phyloP scores from a whole-genome alignment of 352 stramenopile genomes.

The Phytophthora multivora region DNA sequence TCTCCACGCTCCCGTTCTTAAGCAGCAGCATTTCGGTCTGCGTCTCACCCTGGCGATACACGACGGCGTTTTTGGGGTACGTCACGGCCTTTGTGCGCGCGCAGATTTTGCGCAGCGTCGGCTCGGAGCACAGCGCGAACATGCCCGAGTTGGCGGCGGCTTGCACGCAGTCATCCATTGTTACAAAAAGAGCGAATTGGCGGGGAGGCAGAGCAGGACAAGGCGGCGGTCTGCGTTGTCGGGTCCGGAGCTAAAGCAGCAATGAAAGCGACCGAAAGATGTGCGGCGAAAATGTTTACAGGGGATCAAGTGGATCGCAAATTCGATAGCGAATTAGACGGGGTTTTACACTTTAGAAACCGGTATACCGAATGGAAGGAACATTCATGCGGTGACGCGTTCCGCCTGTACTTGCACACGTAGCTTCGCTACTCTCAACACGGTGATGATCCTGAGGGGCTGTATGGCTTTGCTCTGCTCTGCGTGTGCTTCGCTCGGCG shows the following conservation, averaged over 20 bases:
- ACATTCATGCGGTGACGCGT: slow-evolving; percentile 4
- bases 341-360: background rate
- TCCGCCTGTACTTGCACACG: background rate
- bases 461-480: slow-evolving; percentile 21
- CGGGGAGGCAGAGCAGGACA: background rate
- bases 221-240: too few species aligned
- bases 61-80: slow-evolving; percentile 73
- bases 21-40: slow-evolving; percentile 87
- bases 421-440: slow-evolving; percentile 13
- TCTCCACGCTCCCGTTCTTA: slow-evolving; percentile 64
- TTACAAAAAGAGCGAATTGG: background rate
- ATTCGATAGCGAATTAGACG: slow-evolving; percentile 13
- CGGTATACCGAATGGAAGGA: background rate
- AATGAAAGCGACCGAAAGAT: slow-evolving; percentile 29
- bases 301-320: background rate
- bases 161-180: slow-evolving; percentile 73
- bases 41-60: slow-evolving; percentile 82
- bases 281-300: slow-evolving; percentile 21
- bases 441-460: slow-evolving; percentile 24
- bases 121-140: slow-evolving; percentile 84
- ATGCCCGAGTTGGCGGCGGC: slow-evolving; percentile 70
- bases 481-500: background rate
- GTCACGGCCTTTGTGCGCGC: slow-evolving; percentile 58
- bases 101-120: slow-evolving; percentile 83
- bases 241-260: slow-evolving; percentile 26